Evolutionary conservation across 306 rosid species (phyloP).

Genomic region (Ormosia emarginata): DNA sequence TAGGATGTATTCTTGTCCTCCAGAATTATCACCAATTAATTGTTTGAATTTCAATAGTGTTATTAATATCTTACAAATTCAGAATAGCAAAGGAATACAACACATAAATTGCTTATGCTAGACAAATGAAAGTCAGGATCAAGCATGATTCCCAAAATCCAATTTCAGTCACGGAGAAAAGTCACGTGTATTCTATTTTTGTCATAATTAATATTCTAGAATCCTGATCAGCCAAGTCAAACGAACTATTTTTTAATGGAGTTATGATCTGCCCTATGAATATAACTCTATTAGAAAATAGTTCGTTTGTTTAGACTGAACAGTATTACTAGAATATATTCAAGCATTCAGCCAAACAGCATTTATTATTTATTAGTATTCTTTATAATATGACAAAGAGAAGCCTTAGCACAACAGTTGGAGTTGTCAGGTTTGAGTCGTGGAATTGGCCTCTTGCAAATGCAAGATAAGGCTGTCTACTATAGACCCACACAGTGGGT

Average conservation of each 20-base stretch:
- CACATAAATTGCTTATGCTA: not conserved
- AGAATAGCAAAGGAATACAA: not conserved
- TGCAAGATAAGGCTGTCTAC: too few species aligned
- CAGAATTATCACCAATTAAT: not conserved
- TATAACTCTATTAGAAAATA: conserved; percentile 16
- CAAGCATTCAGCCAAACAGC: not conserved
- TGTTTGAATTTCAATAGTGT: not conserved
- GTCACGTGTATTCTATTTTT: not conserved
- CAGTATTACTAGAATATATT: not conserved
- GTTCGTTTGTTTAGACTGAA: conserved; percentile 29
- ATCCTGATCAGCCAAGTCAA: conserved; percentile 26
- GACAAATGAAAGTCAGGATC: not conserved
- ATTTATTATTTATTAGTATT: not conserved
- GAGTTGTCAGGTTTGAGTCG: too few species aligned
- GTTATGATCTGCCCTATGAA: conserved; percentile 11
- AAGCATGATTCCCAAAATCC: conserved; percentile 4
- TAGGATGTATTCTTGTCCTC: not conserved
- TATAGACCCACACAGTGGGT: too few species aligned
- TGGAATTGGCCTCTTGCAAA: too few species aligned
- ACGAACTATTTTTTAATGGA: conserved; percentile 37
- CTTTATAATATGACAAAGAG: not conserved
- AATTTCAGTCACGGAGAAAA: not conserved
- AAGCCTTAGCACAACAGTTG: too few species aligned
- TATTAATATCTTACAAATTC: not conserved
- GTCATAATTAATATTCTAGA: conserved; percentile 11